These are phyloP conservation scores for Trapa incisa DNA, from an alignment of 345 rosid genomes.

Conservation along the genomic window DNA sequence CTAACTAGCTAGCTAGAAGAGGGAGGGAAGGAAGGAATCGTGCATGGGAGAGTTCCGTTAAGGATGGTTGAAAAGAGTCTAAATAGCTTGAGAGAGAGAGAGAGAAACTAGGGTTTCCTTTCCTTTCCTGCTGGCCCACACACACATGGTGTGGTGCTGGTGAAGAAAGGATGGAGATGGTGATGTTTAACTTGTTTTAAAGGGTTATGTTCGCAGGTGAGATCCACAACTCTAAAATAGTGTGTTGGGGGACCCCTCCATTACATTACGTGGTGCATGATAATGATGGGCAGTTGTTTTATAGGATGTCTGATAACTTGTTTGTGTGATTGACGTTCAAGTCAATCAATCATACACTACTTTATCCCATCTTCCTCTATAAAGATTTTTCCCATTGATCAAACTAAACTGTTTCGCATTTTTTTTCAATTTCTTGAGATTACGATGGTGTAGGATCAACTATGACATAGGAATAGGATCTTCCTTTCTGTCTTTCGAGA, in stretches of 20 bases:
- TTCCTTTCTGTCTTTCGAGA: no score
- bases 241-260: conserved; percentile 13
- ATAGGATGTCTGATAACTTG: conserved; percentile 32
- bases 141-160: neutral
- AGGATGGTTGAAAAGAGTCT: neutral
- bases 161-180: neutral
- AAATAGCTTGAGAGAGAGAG: neutral
- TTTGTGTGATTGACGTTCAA: conserved; percentile 84
- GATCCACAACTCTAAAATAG: conserved; percentile 23
- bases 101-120: neutral
- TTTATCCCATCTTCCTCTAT: no score
- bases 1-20: no score
- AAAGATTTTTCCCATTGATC: no score
- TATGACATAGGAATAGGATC: no score
- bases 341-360: conserved; percentile 2
- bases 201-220: conserved; percentile 13
- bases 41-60: neutral
- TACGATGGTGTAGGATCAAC: no score
- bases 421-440: no score
- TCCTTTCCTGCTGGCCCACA: neutral
- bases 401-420: no score
- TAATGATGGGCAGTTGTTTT: conserved; percentile 33
- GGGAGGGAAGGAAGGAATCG: no score
- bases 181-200: neutral
- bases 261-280: conserved; percentile 59